Percentiles rank a stretch among this genome's conserved stretches.
Conservation (phyloP, 169 alveolate genomes). For the Theileria orientalis region DNA sequence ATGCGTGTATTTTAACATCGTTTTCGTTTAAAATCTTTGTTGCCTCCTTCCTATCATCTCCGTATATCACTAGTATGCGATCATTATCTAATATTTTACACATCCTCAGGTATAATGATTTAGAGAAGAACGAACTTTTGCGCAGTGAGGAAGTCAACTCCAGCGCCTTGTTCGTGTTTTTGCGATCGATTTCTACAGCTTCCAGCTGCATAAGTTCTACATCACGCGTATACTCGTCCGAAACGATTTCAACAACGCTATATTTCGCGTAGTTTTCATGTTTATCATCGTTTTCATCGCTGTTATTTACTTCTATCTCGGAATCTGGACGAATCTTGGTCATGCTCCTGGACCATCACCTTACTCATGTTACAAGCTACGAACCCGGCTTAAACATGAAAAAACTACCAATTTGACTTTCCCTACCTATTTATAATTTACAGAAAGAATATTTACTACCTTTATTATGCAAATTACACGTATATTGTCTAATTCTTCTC, state of each 20-base stretch:
- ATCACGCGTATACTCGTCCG: constrained; percentile 42
- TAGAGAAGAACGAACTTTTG: constrained; percentile 25
- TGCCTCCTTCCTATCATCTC: constrained; percentile 15
- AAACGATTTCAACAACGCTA: constrained; percentile 36
- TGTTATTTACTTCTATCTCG: neutral
- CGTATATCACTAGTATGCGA: constrained; percentile 45
- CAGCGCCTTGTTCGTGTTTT: constrained; percentile 38
- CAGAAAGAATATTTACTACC: neutral
- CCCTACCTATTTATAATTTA: neutral
- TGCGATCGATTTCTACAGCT: constrained; percentile 53
- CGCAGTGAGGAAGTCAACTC: constrained; percentile 39
- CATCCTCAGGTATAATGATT: constrained; percentile 47
- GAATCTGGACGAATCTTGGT: neutral
- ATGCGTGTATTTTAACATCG: constrained; percentile 27
- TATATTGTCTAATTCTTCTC: neutral
- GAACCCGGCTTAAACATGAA: too few relatives aligned
- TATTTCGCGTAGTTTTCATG: neutral
- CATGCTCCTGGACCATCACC: neutral
- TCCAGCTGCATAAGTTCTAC: constrained; percentile 47
- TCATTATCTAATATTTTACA: constrained; percentile 40
- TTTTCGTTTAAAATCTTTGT: constrained; percentile 12
- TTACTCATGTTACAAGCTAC: neutral
- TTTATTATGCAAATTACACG: neutral
- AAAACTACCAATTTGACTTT: too few relatives aligned
- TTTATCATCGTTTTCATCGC: neutral